Conservation (phyloP, 352 stramenopile genomes). For the Ophiocytium majus region DNA sequence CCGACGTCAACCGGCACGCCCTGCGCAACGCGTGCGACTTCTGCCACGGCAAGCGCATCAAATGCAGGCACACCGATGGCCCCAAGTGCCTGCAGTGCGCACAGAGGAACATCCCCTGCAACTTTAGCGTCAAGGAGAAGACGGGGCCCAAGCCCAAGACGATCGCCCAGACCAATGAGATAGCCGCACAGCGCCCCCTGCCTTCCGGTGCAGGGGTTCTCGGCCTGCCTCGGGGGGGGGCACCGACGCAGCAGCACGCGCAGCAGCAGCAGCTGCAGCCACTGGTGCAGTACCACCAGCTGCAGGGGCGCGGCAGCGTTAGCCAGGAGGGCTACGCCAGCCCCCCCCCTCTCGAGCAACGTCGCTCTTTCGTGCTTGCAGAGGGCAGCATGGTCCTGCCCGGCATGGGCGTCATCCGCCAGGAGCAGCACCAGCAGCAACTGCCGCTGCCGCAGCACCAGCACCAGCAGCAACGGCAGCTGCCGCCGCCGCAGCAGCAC, state of each 20-base stretch:
- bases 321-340: background rate
- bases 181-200: no score
- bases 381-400: no score
- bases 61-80: conserved; percentile 32
- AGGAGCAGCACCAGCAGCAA: background rate
- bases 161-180: background rate
- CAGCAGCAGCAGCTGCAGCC: background rate
- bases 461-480: background rate
- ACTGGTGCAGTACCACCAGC: background rate
- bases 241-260: background rate
- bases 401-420: no score
- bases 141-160: conserved; percentile 38
- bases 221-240: no score
- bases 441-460: background rate
- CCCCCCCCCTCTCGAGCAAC: background rate
- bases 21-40: conserved; percentile 39
- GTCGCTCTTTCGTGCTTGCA: no score
- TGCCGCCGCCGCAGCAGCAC: no score
- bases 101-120: conserved; percentile 20
- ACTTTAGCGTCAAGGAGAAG: conserved; percentile 43
- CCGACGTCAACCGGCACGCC: no score
- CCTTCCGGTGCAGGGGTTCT: no score
- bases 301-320: background rate
- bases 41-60: conserved; percentile 48
- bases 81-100: conserved; percentile 25